Base-by-base conservation (phyloP, 495 filamentous ascomycete species). In the Penicillium alfredii region DNA sequence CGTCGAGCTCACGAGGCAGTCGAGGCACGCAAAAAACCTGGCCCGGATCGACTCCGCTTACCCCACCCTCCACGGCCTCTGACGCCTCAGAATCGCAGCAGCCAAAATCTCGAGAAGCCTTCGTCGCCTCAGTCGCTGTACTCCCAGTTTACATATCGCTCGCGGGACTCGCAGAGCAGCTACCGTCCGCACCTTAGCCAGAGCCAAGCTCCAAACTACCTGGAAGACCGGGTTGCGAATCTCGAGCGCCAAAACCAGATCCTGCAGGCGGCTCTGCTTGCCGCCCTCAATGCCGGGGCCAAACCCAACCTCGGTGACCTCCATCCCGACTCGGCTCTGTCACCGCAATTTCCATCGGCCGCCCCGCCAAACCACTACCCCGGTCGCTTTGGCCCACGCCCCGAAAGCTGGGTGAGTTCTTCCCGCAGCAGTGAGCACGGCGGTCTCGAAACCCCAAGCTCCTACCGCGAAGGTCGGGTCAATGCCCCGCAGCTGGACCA, bases 211-310 rank as follows among this genome's bases (percentile, higher is more conserved):
- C 12, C 43, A 0, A 38, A 51, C n/a, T 44, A 34, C 20, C 55
- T 70, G 1, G 64, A 68, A 38, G 53, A 56, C 14, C 63, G 66
- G 4, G 53, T 70, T 11, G 54, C 60, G 6, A 56, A 64, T 16
- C 55, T 70, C 2, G 64, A 68, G 25, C 64, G 60, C 12, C 66
- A 70, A 16, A 70, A 70, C 44, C 61, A 61, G 28, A 53, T 65
- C n/a, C 61, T 70, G 7, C 64, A 68, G 24, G 66, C 66, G 6
- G 66, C 66, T 32, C 57, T 70, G 9, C 35, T 68, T 18, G 63
- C 64, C 1, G 63, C 64, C 12, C 44, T 68, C 16, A 61, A 64
- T 44, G 59, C 56, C 5, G 54, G 56, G 8, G 53, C 41, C 3
- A 60, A 60, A 33, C 40, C 42, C 7, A 58, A 51, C 26, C 34